These are phyloP conservation scores for Penicillium expansum DNA, from an alignment of 2,329 filamentous ascomycete genomes.

Conservation along the genomic window DNA sequence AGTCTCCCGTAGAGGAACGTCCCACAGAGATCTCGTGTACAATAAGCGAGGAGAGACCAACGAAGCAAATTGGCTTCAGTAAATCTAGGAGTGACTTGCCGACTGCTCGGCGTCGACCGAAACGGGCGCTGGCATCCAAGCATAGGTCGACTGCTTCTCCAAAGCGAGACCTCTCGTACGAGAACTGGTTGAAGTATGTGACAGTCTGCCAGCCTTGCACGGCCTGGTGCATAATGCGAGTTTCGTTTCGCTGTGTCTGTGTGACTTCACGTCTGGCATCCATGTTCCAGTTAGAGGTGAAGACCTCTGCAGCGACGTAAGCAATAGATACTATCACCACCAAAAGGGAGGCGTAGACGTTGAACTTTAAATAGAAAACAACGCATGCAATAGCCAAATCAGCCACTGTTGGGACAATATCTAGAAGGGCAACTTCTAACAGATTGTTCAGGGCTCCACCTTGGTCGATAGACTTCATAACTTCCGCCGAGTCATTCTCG, in stretches of 20 bases:
- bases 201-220: slow-evolving; percentile 60
- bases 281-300: slow-evolving; percentile 39
- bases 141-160: slow-evolving; percentile 7
- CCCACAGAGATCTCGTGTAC: slow-evolving; percentile 52
- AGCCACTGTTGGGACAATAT: slow-evolving; percentile 58
- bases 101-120: slow-evolving; percentile 3
- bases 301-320: slow-evolving; percentile 51
- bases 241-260: slow-evolving; percentile 49
- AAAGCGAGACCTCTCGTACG: slow-evolving; percentile 53
- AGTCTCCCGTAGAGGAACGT: slow-evolving; percentile 53
- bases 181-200: slow-evolving; percentile 54
- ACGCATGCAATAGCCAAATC: slow-evolving; percentile 29
- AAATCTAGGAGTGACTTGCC: slow-evolving; percentile 27
- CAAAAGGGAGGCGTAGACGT: slow-evolving; percentile 55
- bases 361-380: slow-evolving; percentile 60
- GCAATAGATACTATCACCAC: slow-evolving; percentile 46
- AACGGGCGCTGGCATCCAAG: not conserved
- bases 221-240: slow-evolving; percentile 56
- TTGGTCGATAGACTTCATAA: slow-evolving; percentile 64
- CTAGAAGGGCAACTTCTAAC: slow-evolving; percentile 58
- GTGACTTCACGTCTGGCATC: slow-evolving; percentile 36
- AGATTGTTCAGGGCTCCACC: slow-evolving; percentile 59
- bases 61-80: slow-evolving; percentile 48
- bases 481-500: slow-evolving; percentile 61
- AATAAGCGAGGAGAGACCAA: slow-evolving; percentile 48